Evolutionary conservation across 73 alveolate genomes (phyloP).

Genomic region (Halteria grandinella): DNA sequence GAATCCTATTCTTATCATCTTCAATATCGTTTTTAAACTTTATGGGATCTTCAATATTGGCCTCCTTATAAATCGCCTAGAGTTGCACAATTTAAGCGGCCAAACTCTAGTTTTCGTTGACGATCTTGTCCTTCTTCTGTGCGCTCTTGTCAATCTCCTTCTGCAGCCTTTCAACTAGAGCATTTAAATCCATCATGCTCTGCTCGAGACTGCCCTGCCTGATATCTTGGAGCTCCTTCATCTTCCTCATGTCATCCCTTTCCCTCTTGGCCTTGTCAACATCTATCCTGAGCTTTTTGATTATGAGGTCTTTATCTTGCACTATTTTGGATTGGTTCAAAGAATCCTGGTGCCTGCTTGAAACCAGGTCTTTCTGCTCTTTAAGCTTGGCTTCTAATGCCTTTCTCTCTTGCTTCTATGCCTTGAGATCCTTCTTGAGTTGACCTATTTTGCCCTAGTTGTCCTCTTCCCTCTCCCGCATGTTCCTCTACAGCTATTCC

Average conservation of each 20-base stretch:
- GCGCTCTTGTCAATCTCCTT: slow-evolving; percentile 39
- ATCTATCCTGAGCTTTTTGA: slow-evolving; percentile 10
- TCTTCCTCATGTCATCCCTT: neutral
- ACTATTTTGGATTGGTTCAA: slow-evolving; percentile 30
- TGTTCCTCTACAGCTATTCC: slow-evolving; percentile 21
- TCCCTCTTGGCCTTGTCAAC: slow-evolving; percentile 7
- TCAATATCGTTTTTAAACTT: slow-evolving; percentile 21
- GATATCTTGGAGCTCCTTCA: neutral
- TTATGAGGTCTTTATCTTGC: slow-evolving; percentile 10
- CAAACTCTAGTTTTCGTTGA: slow-evolving; percentile 14
- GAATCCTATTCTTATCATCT: slow-evolving; percentile 1
- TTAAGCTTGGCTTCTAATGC: slow-evolving; percentile 11
- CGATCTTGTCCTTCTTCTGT: slow-evolving; percentile 8
- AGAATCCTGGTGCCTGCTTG: neutral
- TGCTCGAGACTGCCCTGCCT: slow-evolving; percentile 29
- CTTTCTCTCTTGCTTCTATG: slow-evolving; percentile 1
- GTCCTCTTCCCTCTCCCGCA: slow-evolving; percentile 37
- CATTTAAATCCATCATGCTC: slow-evolving; percentile 12
- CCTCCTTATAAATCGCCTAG: slow-evolving; percentile 2
- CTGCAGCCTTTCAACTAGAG: slow-evolving; percentile 19
- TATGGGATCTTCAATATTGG: slow-evolving; percentile 25
- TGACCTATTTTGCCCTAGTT: slow-evolving; percentile 3
- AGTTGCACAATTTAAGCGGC: neutral
- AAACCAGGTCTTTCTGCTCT: neutral
- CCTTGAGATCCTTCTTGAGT: slow-evolving; percentile 24